Evolutionary conservation across 1,139 yeast genomes (phyloP).

Genomic region (Pneumocystis wakefieldiae): DNA sequence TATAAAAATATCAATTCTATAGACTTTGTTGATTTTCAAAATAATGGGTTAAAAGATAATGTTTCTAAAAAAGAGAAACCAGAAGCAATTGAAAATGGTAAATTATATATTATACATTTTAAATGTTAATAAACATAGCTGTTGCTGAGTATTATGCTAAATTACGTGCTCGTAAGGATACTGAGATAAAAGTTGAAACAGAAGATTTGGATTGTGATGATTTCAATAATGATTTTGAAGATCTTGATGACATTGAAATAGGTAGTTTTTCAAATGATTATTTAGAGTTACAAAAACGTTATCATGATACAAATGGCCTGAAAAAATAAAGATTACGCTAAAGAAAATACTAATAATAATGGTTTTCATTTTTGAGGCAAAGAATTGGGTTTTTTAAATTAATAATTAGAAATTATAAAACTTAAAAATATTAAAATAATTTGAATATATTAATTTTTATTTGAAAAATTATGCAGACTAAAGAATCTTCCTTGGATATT

Average conservation of each 20-base stretch:
- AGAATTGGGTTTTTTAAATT: neutral
- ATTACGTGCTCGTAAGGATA: constrained; percentile 21
- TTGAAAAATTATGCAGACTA: neutral
- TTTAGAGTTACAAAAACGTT: neutral
- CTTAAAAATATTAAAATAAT: neutral
- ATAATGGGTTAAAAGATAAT: constrained; percentile 26
- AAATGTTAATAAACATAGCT: constrained; percentile 36
- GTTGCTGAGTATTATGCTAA: constrained; percentile 35
- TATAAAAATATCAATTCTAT: constrained; percentile 23
- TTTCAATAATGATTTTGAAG: neutral
- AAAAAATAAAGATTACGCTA: neutral
- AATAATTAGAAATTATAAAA: neutral
- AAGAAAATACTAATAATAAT: neutral
- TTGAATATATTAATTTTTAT: neutral
- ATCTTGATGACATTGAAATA: neutral
- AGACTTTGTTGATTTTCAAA: constrained; percentile 29
- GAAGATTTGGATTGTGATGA: neutral
- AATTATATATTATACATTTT: constrained; percentile 26
- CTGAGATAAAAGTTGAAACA: neutral
- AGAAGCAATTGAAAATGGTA: constrained; percentile 24
- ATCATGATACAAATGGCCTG: neutral
- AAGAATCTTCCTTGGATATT: neutral
- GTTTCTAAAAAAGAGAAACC: constrained; percentile 35
- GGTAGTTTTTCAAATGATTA: neutral
- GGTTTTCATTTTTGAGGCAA: neutral